phyloP scores from a whole-genome alignment of 768 basidiomycete species.

The Boletus insuetus region DNA sequence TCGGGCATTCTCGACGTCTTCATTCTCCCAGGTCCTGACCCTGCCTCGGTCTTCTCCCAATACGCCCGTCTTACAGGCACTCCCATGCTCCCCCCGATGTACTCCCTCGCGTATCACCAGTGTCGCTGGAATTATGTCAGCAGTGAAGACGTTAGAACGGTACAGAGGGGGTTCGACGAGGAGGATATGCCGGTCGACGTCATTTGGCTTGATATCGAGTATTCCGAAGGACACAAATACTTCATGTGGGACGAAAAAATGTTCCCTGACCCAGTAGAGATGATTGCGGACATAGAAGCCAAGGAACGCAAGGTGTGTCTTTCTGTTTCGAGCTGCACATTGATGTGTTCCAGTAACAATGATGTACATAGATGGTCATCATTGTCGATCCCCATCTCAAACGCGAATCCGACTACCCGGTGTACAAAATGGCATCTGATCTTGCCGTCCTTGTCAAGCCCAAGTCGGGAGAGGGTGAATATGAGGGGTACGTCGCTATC shows the following conservation, averaged over 20 bases:
- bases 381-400: conserved; percentile 98
- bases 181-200: conserved; percentile 95
- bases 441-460: conserved; percentile 81
- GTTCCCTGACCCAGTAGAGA: conserved; percentile 93
- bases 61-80: conserved; percentile 85
- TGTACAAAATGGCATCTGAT: conserved; percentile 82
- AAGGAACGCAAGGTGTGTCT: conserved; percentile 72
- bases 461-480: conserved; percentile 76
- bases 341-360: neutral
- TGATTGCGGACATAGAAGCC: conserved; percentile 87
- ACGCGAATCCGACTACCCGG: conserved; percentile 72
- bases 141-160: conserved; percentile 80
- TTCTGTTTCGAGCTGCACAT: neutral
- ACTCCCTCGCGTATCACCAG: conserved; percentile 94
- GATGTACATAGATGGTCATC: conserved; percentile 78
- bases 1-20: conserved; percentile 95
- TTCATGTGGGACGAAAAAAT: conserved; percentile 93
- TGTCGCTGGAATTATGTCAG: conserved; percentile 98
- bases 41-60: conserved; percentile 78
- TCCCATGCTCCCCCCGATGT: conserved; percentile 83
- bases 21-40: conserved; percentile 88
- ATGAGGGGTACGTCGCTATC: conserved; percentile 59
- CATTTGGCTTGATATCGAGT: conserved; percentile 97
- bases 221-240: conserved; percentile 91
- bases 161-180: conserved; percentile 88